Conservation (phyloP, 1,139 yeast species). For the Suhomyces choctaworum region DNA sequence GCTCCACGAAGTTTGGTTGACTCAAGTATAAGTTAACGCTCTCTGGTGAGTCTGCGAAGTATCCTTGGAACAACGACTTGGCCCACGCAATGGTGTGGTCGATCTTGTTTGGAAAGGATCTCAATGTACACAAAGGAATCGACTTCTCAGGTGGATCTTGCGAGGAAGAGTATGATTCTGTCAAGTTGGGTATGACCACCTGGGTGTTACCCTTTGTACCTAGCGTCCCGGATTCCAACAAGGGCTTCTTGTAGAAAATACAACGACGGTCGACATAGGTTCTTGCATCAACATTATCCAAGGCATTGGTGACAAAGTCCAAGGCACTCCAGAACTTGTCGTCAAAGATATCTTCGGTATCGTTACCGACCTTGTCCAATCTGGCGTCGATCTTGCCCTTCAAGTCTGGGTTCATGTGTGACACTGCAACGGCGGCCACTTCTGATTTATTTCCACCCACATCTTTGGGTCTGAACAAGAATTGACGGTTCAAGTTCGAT, state of each 20-base stretch:
- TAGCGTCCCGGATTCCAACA: constrained; percentile 93
- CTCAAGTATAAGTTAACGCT: constrained; percentile 87
- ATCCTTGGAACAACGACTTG: constrained; percentile 91
- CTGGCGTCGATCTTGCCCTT: constrained; percentile 72
- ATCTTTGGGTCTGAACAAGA: constrained; percentile 89
- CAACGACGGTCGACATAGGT: constrained; percentile 97
- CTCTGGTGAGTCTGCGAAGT: constrained; percentile 85
- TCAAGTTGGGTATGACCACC: constrained; percentile 87
- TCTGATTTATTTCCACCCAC: constrained; percentile 91
- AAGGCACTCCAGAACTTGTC: constrained; percentile 83
- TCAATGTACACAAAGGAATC: constrained; percentile 92
- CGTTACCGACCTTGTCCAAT: constrained; percentile 89
- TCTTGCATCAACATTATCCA: constrained; percentile 97
- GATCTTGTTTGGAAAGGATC: constrained; percentile 96
- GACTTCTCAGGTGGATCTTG: constrained; percentile 99
- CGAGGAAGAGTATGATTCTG: constrained; percentile 93
- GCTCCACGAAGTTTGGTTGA: constrained; percentile 91
- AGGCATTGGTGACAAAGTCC: constrained; percentile 91
- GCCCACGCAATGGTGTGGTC: constrained; percentile 99
- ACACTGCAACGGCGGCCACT: constrained; percentile 85
- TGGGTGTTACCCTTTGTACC: constrained; percentile 99
- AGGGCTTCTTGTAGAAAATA: constrained; percentile 86
- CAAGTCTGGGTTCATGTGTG: constrained; percentile 81
- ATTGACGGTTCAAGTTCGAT: constrained; percentile 93
- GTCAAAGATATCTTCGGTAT: constrained; percentile 83